Evolutionary conservation across 1,284 basidiomycete species (phyloP), one percentile per base, ranked within the genome.

Genomic region (Tilletia caries): DNA sequence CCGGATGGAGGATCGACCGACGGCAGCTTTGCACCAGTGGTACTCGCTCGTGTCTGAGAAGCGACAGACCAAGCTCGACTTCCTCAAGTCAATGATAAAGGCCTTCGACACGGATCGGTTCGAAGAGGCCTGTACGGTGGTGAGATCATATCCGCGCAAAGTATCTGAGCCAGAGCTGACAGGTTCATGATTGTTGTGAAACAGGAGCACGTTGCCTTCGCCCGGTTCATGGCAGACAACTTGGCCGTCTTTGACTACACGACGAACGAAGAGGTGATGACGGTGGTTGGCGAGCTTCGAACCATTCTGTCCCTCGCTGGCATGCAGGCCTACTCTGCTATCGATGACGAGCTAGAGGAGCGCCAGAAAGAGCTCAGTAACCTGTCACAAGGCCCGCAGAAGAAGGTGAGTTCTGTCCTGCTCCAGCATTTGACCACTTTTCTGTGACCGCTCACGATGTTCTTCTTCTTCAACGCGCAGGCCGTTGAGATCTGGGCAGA

Each of bases 181-280:
- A 90, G n/a, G n/a, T n/a, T n/a, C 94, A n/a, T n/a, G n/a, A n/a
- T n/a, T n/a, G n/a, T n/a, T n/a, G n/a, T n/a, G n/a, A n/a, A n/a
- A n/a, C 68, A 71, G 65, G 66, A 72, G 25, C 72, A 75, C 41
- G 74, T 82, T 4, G 88, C 90, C 34, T 92, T 98, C 76, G 88
- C 88, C 0, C 89, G 93, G 62, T 99, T 92, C 84, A 90, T 98
- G 86, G 91, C 92, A 0, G 96, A 98, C 83, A 97, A 96, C 79
- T 90, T 98, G 70, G 88, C 93, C 0, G 86, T 89, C 0, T 88
- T 99, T 70, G 93, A 97, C 64, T 98, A 95, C 86, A 96, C 94
- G 85, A 91, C 91, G 0, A 89, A 91, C 79, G 96, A 99, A 82
- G 96, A 98, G 85, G 89, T 91, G 2, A 86, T 98, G 69, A 88